phyloP scores from a whole-genome alignment of 768 basidiomycete genomes.

The Chalciporus chontae region DNA sequence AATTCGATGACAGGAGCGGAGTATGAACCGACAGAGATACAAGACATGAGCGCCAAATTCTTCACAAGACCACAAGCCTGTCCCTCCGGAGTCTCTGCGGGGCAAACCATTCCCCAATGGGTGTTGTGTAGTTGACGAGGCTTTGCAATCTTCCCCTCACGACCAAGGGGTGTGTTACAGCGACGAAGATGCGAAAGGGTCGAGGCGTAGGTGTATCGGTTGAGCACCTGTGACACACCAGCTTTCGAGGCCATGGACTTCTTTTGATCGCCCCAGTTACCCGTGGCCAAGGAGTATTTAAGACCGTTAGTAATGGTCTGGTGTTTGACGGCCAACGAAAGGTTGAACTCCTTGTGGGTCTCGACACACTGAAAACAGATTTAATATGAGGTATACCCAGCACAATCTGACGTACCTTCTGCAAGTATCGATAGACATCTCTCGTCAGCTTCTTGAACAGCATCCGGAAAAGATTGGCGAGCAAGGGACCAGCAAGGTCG shows the following conservation, averaged over 20 bases:
- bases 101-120: slow-evolving; percentile 99
- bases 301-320: slow-evolving; percentile 98
- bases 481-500: slow-evolving; percentile 91
- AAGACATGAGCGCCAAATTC: slow-evolving; percentile 95
- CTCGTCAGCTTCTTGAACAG: slow-evolving; percentile 94
- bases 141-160: slow-evolving; percentile 98
- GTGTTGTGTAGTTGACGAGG: slow-evolving; percentile 99
- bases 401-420: slow-evolving; percentile 63
- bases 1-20: slow-evolving; percentile 97
- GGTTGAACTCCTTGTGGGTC: slow-evolving; percentile 91
- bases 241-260: slow-evolving; percentile 98
- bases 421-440: slow-evolving; percentile 94
- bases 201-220: slow-evolving; percentile 97
- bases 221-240: slow-evolving; percentile 97
- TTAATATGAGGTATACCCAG: background rate
- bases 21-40: slow-evolving; percentile 95
- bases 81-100: slow-evolving; percentile 98
- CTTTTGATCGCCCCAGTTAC: slow-evolving; percentile 99
- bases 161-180: slow-evolving; percentile 95
- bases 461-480: slow-evolving; percentile 98
- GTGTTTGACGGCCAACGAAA: slow-evolving; percentile 89
- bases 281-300: slow-evolving; percentile 96
- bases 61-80: slow-evolving; percentile 99
- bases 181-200: slow-evolving; percentile 97
- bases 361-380: slow-evolving; percentile 76